Percentiles rank a stretch among this genome's conserved stretches.
Evolutionary conservation across 2,329 filamentous ascomycete genomes (phyloP).

Genomic region (Keithomyces neogunnii): DNA sequence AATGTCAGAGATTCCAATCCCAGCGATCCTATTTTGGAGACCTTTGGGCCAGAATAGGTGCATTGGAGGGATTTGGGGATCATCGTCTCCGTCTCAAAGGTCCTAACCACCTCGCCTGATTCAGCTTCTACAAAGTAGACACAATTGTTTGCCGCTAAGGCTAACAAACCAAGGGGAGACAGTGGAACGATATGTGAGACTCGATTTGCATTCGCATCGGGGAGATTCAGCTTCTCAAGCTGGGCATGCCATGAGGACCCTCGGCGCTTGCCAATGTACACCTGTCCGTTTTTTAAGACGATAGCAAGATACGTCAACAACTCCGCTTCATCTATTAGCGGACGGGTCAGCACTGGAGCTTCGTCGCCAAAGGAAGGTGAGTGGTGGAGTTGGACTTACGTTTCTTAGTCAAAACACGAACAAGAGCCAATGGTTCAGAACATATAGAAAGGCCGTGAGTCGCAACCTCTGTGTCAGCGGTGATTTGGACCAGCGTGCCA

Average conservation of each 20-base stretch:
- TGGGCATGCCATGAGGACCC: constrained; percentile 41
- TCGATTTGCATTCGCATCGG: constrained; percentile 34
- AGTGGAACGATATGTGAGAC: constrained; percentile 48
- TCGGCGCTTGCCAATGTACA: constrained; percentile 10
- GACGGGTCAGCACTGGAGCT: background rate
- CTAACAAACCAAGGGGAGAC: constrained; percentile 48
- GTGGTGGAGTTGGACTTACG: constrained; percentile 23
- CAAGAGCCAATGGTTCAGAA: constrained; percentile 42
- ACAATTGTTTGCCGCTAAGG: constrained; percentile 47
- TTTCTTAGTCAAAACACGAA: constrained; percentile 36
- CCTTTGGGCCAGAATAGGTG: constrained; percentile 37
- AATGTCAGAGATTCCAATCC: constrained; percentile 56
- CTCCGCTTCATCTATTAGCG: background rate
- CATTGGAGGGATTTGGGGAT: constrained; percentile 51
- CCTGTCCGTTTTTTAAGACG: constrained; percentile 2
- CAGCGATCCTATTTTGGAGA: constrained; percentile 42
- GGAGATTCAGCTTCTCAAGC: constrained; percentile 30
- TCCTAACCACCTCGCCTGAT: constrained; percentile 43
- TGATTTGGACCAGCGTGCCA: constrained; percentile 52
- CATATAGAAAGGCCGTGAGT: constrained; percentile 37
- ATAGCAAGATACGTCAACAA: background rate
- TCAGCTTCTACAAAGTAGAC: constrained; percentile 49
- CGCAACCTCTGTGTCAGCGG: constrained; percentile 30
- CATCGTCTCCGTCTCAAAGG: constrained; percentile 51
- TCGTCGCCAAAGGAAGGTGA: background rate